These are phyloP conservation scores for Ustilago esculenta DNA, from an alignment of 1,284 basidiomycete species.

Conservation along the genomic window DNA sequence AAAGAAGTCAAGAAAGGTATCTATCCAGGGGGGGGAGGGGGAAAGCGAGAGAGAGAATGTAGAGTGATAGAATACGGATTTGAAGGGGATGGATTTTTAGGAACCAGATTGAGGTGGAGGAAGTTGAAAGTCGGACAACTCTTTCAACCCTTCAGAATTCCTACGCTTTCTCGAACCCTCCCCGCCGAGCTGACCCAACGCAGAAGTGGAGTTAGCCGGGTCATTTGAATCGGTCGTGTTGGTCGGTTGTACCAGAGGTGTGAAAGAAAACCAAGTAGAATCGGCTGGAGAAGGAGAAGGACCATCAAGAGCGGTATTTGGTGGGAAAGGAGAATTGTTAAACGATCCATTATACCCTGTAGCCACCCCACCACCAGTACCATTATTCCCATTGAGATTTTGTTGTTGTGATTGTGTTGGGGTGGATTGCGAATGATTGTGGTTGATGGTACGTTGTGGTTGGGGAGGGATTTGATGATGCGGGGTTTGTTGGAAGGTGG, in stretches of 20 bases:
- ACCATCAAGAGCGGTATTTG: slow-evolving; percentile 34
- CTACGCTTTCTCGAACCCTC: slow-evolving; percentile 49
- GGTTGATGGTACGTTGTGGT: slow-evolving; percentile 19
- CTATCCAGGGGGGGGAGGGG: background rate
- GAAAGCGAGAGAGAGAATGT: background rate
- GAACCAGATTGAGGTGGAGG: slow-evolving; percentile 39
- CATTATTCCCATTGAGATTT: too few species aligned
- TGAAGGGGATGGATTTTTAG: background rate
- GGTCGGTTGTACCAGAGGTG: slow-evolving; percentile 39
- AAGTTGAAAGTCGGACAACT: slow-evolving; percentile 41
- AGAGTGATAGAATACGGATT: slow-evolving; percentile 1
- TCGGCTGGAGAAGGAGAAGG: slow-evolving; percentile 51
- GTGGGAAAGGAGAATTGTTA: slow-evolving; percentile 27
- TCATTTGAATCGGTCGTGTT: slow-evolving; percentile 10
- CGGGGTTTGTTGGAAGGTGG: slow-evolving; percentile 17
- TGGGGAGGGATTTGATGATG: slow-evolving; percentile 22
- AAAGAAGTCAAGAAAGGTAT: background rate
- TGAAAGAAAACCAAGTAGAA: slow-evolving; percentile 55
- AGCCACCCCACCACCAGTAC: slow-evolving; percentile 19
- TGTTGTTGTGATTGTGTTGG: slow-evolving; percentile 12
- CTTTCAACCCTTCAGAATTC: slow-evolving; percentile 19
- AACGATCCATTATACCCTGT: slow-evolving; percentile 6
- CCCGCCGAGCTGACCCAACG: slow-evolving; percentile 44
- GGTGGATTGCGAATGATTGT: slow-evolving; percentile 7
- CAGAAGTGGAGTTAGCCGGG: too few species aligned